Conservation (phyloP, 1,284 basidiomycete genomes). For the Irpex lacteus region DNA sequence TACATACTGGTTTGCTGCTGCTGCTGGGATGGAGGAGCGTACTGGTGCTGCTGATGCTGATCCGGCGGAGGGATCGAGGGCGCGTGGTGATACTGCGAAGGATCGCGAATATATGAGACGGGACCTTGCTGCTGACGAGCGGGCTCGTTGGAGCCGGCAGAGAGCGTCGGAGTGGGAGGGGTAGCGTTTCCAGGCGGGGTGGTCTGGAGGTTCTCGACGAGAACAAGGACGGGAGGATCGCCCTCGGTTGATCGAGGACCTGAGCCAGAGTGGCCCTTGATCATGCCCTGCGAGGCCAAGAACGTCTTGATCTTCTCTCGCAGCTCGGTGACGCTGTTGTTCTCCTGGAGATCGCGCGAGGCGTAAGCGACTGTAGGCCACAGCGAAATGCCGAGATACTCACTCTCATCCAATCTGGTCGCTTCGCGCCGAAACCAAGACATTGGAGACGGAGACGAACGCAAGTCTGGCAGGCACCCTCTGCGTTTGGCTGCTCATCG, state of each 20-base stretch:
- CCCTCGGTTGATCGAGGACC: slow-evolving; percentile 53
- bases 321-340: slow-evolving; percentile 59
- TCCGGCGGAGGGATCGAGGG: slow-evolving; percentile 23
- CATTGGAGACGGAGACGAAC: slow-evolving; percentile 79
- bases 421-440: slow-evolving; percentile 78
- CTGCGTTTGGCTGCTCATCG: slow-evolving; percentile 64
- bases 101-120: slow-evolving; percentile 41
- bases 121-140: slow-evolving; percentile 34
- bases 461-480: slow-evolving; percentile 72
- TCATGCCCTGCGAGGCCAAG: slow-evolving; percentile 78
- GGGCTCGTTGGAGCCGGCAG: slow-evolving; percentile 42
- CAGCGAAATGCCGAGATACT: slow-evolving; percentile 20
- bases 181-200: slow-evolving; percentile 46
- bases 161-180: slow-evolving; percentile 51
- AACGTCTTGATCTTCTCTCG: slow-evolving; percentile 76
- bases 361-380: not conserved
- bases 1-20: slow-evolving; percentile 29
- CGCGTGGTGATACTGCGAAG: slow-evolving; percentile 23
- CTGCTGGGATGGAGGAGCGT: slow-evolving; percentile 14
- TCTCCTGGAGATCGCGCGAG: slow-evolving; percentile 48
- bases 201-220: slow-evolving; percentile 41
- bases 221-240: slow-evolving; percentile 52
- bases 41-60: slow-evolving; percentile 18
- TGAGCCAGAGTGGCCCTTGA: slow-evolving; percentile 76
- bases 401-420: slow-evolving; percentile 83